Base-by-base conservation (phyloP, 768 basidiomycete species). In the Tephrocybe sp. region DNA sequence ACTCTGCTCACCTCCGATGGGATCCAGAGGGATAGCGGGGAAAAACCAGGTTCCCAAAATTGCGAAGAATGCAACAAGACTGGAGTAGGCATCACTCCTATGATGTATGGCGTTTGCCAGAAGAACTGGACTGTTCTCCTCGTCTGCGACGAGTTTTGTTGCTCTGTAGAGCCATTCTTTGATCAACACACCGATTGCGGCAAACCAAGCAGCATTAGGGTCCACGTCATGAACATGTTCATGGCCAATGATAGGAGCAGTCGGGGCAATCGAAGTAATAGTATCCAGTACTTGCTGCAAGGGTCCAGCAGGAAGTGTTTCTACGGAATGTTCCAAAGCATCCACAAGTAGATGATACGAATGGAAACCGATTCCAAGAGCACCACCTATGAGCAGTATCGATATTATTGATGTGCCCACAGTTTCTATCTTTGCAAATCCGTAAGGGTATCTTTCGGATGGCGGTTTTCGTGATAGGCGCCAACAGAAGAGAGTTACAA, bases 61-160 rank as follows among this genome's bases (percentile, higher is more conserved):
- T 13, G 96, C 95, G 40, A 88, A 79, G 49, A 98, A 80, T 10
- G 95, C 93, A 48, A 99, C 92, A 43, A 87, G 59, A 60, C 93
- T 95, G 3, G 93, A 94, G 62, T 94, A 92, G 5, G 92, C 93
- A 66, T 99, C 97, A 56, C 91, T 94, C n/a, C 97, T 82, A 69
- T 99, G 97, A 66, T 98, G 96, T 49, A 94, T 79, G 5, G 96
- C 97, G 65, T 98, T 99, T n/a, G 97, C 97, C 16, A 87, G 73
- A 46, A 99, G 70, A 0, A 99, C 97, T 4, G 92, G 90, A 61
- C 89, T 92, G 60, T 85, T 84, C 68, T 98, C 94, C 60, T 92
- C 83, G 51, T 91, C 84, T 10, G 96, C 97, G 26, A 99, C 95
- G 48, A 78, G 81, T 63, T 88, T 89, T 41, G 94, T 98, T 40